These are phyloP conservation scores for Cephaloascus fragrans DNA, from an alignment of 805 yeast genomes.

Conservation along the genomic window DNA sequence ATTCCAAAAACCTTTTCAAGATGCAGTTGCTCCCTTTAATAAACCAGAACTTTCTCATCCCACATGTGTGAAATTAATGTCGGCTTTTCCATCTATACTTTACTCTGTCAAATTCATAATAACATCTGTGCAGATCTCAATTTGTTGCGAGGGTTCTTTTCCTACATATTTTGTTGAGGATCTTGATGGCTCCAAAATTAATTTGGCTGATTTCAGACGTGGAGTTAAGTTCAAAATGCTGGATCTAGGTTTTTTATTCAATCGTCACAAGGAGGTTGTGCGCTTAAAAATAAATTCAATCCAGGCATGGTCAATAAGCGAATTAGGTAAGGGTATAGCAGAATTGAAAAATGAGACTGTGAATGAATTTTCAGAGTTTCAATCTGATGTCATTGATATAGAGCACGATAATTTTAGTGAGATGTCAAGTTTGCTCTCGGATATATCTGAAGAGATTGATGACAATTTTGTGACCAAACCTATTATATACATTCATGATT, in stretches of 20 bases:
- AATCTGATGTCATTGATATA: constrained; percentile 7
- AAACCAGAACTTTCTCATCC: no score
- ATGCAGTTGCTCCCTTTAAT: constrained; percentile 4
- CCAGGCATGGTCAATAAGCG: constrained; percentile 27
- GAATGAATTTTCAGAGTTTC: constrained; percentile 14
- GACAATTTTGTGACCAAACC: constrained; percentile 17
- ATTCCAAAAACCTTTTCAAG: not conserved
- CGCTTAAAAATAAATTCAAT: constrained; percentile 11
- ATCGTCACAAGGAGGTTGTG: constrained; percentile 16
- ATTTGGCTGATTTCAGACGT: constrained; percentile 24
- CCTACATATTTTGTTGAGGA: constrained; percentile 20
- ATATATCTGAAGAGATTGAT: constrained; percentile 8
- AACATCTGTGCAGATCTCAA: constrained; percentile 17
- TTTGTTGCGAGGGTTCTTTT: constrained; percentile 29
- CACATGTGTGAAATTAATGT: no score
- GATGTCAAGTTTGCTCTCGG: constrained; percentile 20
- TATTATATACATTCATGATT: constrained; percentile 19
- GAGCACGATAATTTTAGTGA: constrained; percentile 18
- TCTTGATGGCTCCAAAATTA: constrained; percentile 13
- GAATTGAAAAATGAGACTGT: not conserved
- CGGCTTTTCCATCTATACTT: constrained; percentile 18
- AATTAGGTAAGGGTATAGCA: constrained; percentile 21
- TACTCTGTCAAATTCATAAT: constrained; percentile 16
- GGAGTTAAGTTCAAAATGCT: constrained; percentile 22
- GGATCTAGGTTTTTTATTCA: constrained; percentile 8